Evolutionary conservation across 176 grass and related monocot species (phyloP).

Genomic region (Juncus inflexus): DNA sequence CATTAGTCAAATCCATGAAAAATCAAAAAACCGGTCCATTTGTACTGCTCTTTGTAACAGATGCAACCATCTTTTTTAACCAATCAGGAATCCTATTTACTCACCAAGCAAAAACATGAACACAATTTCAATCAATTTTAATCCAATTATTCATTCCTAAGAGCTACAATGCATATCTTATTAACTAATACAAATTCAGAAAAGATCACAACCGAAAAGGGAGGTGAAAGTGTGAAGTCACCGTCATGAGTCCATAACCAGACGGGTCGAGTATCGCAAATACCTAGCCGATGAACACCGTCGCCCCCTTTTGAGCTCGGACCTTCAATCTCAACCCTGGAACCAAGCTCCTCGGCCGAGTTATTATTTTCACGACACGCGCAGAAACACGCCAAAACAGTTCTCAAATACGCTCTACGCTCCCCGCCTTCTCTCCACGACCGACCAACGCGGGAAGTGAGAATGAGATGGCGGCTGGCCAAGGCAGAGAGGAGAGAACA

Average conservation of each 20-base stretch:
- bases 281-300: conserved; percentile 87
- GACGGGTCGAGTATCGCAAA: conserved; percentile 95
- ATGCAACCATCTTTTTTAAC: conserved; percentile 70
- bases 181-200: background rate
- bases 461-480: too few relatives aligned
- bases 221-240: conserved; percentile 65
- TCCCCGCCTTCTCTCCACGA: too few relatives aligned
- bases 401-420: too few relatives aligned
- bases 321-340: conserved; percentile 37
- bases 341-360: conserved; percentile 30
- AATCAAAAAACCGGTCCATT: conserved; percentile 76
- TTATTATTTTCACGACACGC: too few relatives aligned
- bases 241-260: conserved; percentile 89
- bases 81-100: conserved; percentile 48
- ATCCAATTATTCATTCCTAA: too few relatives aligned
- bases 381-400: too few relatives aligned
- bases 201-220: conserved; percentile 56
- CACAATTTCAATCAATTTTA: background rate
- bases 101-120: background rate
- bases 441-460: too few relatives aligned
- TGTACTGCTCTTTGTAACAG: conserved; percentile 50
- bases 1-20: conserved; percentile 96
- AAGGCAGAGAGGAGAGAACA: too few relatives aligned
- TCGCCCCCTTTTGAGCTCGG: conserved; percentile 36
- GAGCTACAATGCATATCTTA: too few relatives aligned